Percentiles rank a stretch among this genome's conserved stretches.
phyloP scores from a whole-genome alignment of 805 yeast species.

The Cyberlindnera suaveolens region DNA sequence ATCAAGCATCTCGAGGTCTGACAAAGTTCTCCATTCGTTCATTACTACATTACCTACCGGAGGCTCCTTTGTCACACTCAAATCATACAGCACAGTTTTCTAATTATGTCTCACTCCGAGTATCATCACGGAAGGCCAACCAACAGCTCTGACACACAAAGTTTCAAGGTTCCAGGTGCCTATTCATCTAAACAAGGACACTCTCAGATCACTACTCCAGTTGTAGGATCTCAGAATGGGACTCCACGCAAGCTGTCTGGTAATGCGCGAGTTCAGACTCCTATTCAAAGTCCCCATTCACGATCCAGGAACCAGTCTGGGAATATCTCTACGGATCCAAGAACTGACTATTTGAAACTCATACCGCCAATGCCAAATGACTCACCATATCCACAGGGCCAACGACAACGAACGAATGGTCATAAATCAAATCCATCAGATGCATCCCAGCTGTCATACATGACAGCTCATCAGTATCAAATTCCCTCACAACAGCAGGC shows the following conservation, averaged over 20 bases:
- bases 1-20: too few relatives aligned
- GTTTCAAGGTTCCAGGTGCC: not conserved
- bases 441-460: slow-evolving; percentile 6
- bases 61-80: too few relatives aligned
- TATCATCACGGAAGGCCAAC: too few relatives aligned
- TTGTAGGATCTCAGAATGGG: not conserved
- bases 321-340: too few relatives aligned
- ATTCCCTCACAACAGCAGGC: not conserved
- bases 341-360: slow-evolving; percentile 17
- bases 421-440: slow-evolving; percentile 9
- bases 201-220: not conserved
- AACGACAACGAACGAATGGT: slow-evolving; percentile 1
- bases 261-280: too few relatives aligned
- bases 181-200: not conserved
- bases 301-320: too few relatives aligned
- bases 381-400: slow-evolving; percentile 1
- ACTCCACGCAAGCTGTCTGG: slow-evolving; percentile 2
- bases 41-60: too few relatives aligned
- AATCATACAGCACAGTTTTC: too few relatives aligned
- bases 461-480: slow-evolving; percentile 4
- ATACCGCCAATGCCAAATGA: slow-evolving; percentile 25
- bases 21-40: too few relatives aligned
- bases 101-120: too few relatives aligned
- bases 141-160: not conserved
- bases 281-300: too few relatives aligned